Evolutionary conservation across 495 filamentous ascomycete genomes (phyloP).

Genomic region (Bathelium albidoporum): DNA sequence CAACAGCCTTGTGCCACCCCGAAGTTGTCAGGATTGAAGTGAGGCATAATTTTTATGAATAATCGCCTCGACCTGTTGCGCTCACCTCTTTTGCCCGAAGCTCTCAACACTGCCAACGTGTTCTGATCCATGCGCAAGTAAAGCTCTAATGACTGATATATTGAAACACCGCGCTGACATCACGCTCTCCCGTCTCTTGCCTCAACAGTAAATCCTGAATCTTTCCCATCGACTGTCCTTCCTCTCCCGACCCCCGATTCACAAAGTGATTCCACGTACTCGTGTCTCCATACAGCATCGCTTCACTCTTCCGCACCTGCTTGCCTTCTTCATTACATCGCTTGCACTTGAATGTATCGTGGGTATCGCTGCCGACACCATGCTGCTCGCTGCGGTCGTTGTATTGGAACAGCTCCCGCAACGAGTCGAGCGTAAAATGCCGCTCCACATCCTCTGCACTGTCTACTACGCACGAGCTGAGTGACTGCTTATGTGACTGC

Average conservation of each 20-base stretch:
- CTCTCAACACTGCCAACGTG: no score
- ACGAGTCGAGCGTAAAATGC: slow-evolving; percentile 81
- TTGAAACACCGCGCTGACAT: slow-evolving; percentile 93
- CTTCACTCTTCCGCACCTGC: slow-evolving; percentile 79
- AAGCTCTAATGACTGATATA: slow-evolving; percentile 99
- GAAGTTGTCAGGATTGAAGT: no score
- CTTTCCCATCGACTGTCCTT: slow-evolving; percentile 55
- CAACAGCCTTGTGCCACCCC: no score
- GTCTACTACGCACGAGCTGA: slow-evolving; percentile 96
- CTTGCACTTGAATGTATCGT: slow-evolving; percentile 99
- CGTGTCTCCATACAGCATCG: slow-evolving; percentile 94
- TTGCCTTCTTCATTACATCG: slow-evolving; percentile 73
- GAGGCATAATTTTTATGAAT: no score
- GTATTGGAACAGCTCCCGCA: slow-evolving; percentile 91
- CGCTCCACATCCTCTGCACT: slow-evolving; percentile 93
- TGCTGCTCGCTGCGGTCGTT: slow-evolving; percentile 33
- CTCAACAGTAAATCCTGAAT: slow-evolving; percentile 89
- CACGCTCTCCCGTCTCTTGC: slow-evolving; percentile 68
- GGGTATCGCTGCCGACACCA: slow-evolving; percentile 80
- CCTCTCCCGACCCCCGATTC: slow-evolving; percentile 41
- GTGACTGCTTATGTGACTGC: slow-evolving; percentile 93
- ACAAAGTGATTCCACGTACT: slow-evolving; percentile 98
- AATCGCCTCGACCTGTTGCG: no score
- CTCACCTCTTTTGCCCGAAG: no score
- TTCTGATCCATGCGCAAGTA: no score